phyloP scores from a whole-genome alignment of 2,329 filamentous ascomycete genomes.

The Macrophomina pseudophaseolina region DNA sequence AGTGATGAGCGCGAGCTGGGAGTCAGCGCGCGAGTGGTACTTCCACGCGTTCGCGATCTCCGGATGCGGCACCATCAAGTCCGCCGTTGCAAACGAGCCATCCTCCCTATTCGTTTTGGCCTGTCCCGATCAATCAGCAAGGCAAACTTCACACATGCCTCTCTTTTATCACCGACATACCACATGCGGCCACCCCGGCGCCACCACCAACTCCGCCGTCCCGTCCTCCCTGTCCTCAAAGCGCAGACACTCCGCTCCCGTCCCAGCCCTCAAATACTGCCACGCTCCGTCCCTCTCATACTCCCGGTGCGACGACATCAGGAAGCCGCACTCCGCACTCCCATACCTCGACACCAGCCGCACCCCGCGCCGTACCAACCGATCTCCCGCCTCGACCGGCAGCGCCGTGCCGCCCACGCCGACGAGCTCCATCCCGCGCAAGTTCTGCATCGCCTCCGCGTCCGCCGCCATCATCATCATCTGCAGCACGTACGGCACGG shows the following conservation, averaged over 20 bases:
- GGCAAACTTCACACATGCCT: background rate
- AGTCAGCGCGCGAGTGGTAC: slow-evolving; percentile 66
- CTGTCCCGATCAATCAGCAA: background rate
- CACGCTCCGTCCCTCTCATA: slow-evolving; percentile 62
- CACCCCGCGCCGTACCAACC: slow-evolving; percentile 56
- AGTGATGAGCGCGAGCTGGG: slow-evolving; percentile 66
- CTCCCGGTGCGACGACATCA: slow-evolving; percentile 66
- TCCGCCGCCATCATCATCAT: slow-evolving; percentile 59
- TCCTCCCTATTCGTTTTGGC: slow-evolving; percentile 63
- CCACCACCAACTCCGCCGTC: slow-evolving; percentile 62
- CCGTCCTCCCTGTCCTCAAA: slow-evolving; percentile 49
- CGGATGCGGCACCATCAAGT: slow-evolving; percentile 64
- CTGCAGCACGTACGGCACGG: slow-evolving; percentile 64
- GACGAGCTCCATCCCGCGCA: slow-evolving; percentile 63
- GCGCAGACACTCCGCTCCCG: slow-evolving; percentile 49
- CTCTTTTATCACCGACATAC: slow-evolving; percentile 6
- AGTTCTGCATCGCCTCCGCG: slow-evolving; percentile 45
- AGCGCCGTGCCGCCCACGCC: slow-evolving; percentile 68
- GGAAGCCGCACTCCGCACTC: slow-evolving; percentile 69
- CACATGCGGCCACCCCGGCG: slow-evolving; percentile 62
- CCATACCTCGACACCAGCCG: slow-evolving; percentile 67
- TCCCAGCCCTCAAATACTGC: slow-evolving; percentile 62
- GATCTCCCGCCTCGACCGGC: slow-evolving; percentile 58
- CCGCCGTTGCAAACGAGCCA: slow-evolving; percentile 66
- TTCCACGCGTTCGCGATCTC: slow-evolving; percentile 62